Evolutionary conservation across 2,329 filamentous ascomycete genomes (phyloP), one percentile per base, ranked within the genome.

Genomic region (Sarocladium strictum): DNA sequence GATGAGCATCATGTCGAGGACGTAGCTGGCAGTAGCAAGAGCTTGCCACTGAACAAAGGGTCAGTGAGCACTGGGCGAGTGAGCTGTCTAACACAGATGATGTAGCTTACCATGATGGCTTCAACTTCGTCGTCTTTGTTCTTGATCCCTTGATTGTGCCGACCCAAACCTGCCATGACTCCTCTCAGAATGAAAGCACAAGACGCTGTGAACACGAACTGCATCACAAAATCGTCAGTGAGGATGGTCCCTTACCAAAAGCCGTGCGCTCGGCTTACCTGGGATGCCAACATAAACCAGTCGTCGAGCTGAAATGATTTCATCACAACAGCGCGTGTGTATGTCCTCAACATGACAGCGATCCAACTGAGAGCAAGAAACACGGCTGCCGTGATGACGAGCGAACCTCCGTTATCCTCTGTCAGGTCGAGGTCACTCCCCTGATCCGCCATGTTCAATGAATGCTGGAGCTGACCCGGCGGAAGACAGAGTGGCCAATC

Each of bases 1-100:
- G 65, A 80, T 74, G 57, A 81, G 74, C 71, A 80, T 75, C 77
- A 82, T 81, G 57, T 78, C 71, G 10, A 74, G 58, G 43, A 81
- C 66, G 54, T 80, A 80, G 2, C 73, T 73, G 6, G 72, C 74
- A 1, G 77, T 76, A 11, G 76, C 75, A 27, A 80, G 60, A 23
- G 77, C 74, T 68, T 80, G 78, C 66, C 73, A 80, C 72, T 78
- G 33, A 41, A 27, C 27, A 10, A 35, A 2, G 15, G n/a, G 24
- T 43, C 35, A 40, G 45, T 26, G 15, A 26, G n/a, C 41, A 26
- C 27, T 26, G 15, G 17, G 24, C n/a, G 21, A 33, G 17, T 32
- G 14, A 37, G n/a, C 17, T n/a, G 11, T 7, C 26, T 4, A 3
- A 38, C 4, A 27, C 10, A n/a, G 23, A 19, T 12, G 45, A 58